Percentiles rank a stretch among this genome's conserved stretches.
These are phyloP conservation scores for Paramecium primaurelia DNA, from an alignment of 73 alveolate species.

Conservation along the genomic window DNA sequence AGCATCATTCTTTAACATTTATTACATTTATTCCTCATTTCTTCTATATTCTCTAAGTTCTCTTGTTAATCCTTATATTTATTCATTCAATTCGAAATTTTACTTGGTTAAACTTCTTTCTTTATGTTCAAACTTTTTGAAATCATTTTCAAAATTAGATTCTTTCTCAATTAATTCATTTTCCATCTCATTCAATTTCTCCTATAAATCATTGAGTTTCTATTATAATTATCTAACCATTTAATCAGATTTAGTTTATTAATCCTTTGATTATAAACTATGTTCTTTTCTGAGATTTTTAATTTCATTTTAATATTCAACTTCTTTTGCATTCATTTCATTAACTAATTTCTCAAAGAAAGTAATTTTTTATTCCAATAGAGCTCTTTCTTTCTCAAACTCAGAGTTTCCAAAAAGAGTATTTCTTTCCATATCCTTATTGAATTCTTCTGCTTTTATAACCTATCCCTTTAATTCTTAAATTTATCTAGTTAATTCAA, in stretches of 20 bases:
- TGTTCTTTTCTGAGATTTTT: slow-evolving; percentile 62
- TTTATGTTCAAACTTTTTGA: slow-evolving; percentile 46
- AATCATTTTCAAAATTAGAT: slow-evolving; percentile 44
- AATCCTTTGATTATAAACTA: slow-evolving; percentile 11
- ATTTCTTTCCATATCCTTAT: slow-evolving; percentile 77
- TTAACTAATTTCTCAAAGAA: slow-evolving; percentile 68
- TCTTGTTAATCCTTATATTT: neutral
- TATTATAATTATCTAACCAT: slow-evolving; percentile 17
- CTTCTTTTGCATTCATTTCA: slow-evolving; percentile 59
- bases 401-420: slow-evolving; percentile 66
- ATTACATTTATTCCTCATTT: slow-evolving; percentile 43
- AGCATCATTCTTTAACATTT: slow-evolving; percentile 39
- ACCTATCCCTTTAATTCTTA: slow-evolving; percentile 73
- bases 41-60: slow-evolving; percentile 51
- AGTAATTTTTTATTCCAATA: slow-evolving; percentile 73
- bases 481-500: slow-evolving; percentile 62
- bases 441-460: slow-evolving; percentile 67
- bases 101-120: slow-evolving; percentile 40
- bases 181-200: slow-evolving; percentile 45
- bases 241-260: slow-evolving; percentile 20
- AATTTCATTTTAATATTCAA: slow-evolving; percentile 53
- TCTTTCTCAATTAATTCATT: slow-evolving; percentile 47
- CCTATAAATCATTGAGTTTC: slow-evolving; percentile 48
- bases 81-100: slow-evolving; percentile 37
- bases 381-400: slow-evolving; percentile 84